Evolutionary conservation across 495 filamentous ascomycete genomes (phyloP).

Genomic region (Podospora bellae-mahoneyi): DNA sequence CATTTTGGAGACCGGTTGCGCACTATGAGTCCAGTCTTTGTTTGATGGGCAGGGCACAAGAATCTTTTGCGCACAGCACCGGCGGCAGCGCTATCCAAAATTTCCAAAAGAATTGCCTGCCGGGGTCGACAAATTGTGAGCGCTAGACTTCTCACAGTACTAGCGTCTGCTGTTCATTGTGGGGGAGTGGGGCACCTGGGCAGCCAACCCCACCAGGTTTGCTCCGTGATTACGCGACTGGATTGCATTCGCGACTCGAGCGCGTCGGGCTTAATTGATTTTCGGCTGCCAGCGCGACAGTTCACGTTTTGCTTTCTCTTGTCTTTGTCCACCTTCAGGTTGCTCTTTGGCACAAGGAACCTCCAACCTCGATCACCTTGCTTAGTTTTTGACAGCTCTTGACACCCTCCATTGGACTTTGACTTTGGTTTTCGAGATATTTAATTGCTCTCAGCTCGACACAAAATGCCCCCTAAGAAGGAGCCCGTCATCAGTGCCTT

Average conservation of each 20-base stretch:
- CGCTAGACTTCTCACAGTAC: not conserved
- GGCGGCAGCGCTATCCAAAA: not conserved
- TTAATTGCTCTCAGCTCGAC: not conserved
- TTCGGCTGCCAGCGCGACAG: conserved; percentile 8
- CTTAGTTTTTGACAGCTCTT: not conserved
- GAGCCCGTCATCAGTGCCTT: conserved; percentile 48
- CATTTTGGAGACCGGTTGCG: conserved; percentile 22
- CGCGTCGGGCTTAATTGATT: conserved; percentile 31
- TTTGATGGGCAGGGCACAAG: not conserved
- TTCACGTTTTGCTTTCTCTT: conserved; percentile 11
- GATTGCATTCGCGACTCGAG: not conserved
- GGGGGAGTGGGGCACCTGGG: not conserved
- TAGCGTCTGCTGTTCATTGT: not conserved
- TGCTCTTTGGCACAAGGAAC: not conserved
- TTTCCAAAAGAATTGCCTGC: not conserved
- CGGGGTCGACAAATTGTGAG: not conserved
- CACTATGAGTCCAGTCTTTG: no score
- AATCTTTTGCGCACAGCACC: not conserved
- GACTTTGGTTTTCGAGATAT: not conserved
- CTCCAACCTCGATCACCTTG: not conserved
- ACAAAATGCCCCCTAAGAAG: conserved; percentile 28
- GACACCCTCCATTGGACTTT: not conserved
- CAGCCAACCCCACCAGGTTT: not conserved
- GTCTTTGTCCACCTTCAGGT: not conserved
- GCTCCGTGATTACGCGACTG: conserved; percentile 29